These are phyloP conservation scores for Fusarium neocosmosporiellum DNA, from an alignment of 2,329 filamentous ascomycete genomes.

Conservation along the genomic window DNA sequence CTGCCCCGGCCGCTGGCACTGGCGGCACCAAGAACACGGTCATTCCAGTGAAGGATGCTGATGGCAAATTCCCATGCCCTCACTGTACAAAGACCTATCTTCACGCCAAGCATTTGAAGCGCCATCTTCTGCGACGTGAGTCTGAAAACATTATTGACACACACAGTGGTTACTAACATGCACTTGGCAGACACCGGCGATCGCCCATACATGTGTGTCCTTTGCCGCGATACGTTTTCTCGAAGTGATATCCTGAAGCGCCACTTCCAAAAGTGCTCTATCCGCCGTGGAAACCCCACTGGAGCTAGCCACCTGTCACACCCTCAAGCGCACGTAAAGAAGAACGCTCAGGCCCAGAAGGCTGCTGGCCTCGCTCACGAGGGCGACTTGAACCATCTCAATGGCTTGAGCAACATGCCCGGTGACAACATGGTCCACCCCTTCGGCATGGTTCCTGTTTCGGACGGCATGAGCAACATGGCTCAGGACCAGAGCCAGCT, in stretches of 20 bases:
- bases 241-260: slow-evolving; percentile 98
- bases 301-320: slow-evolving; percentile 95
- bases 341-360: slow-evolving; percentile 72
- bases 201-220: slow-evolving; percentile 96
- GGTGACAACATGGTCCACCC: slow-evolving; percentile 68
- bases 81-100: slow-evolving; percentile 99
- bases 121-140: slow-evolving; percentile 95
- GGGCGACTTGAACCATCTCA: slow-evolving; percentile 68
- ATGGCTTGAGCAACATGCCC: slow-evolving; percentile 69
- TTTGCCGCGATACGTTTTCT: slow-evolving; percentile 98
- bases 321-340: slow-evolving; percentile 89
- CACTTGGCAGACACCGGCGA: slow-evolving; percentile 84
- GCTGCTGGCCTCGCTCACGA: slow-evolving; percentile 63
- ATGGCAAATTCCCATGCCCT: slow-evolving; percentile 97
- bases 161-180: slow-evolving; percentile 43
- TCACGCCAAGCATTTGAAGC: slow-evolving; percentile 96
- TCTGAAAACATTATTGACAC: slow-evolving; percentile 51
- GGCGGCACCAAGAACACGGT: slow-evolving; percentile 80
- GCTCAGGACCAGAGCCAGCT: slow-evolving; percentile 71
- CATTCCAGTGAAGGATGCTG: slow-evolving; percentile 93
- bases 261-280: slow-evolving; percentile 99
- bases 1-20: slow-evolving; percentile 77
- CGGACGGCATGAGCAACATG: slow-evolving; percentile 70
- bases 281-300: slow-evolving; percentile 93
- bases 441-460: slow-evolving; percentile 67